Percentiles rank a stretch among this genome's conserved stretches.
Conservation (phyloP, 108 stramenopile species). For the Skeletonema costatum region DNA sequence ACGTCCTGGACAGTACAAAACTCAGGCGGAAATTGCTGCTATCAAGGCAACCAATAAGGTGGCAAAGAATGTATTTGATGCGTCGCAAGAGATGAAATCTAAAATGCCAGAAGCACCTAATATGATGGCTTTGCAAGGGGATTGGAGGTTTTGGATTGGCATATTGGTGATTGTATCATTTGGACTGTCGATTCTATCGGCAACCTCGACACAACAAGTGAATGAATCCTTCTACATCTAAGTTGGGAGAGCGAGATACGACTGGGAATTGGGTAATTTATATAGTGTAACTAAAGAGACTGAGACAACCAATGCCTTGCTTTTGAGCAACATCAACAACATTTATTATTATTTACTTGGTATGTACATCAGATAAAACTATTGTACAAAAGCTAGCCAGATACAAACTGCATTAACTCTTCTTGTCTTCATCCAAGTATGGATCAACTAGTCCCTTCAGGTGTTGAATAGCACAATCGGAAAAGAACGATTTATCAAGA, state of each 20-base stretch:
- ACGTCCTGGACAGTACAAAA: constrained; percentile 33
- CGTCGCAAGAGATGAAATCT: constrained; percentile 34
- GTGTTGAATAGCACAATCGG: constrained; percentile 85
- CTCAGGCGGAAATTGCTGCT: constrained; percentile 31
- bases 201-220: constrained; percentile 5
- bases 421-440: constrained; percentile 52
- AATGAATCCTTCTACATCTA: constrained; percentile 48
- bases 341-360: not conserved
- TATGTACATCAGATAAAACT: constrained; percentile 1
- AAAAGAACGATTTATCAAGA: constrained; percentile 75
- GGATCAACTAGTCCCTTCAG: constrained; percentile 84
- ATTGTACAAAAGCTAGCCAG: not conserved
- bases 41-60: constrained; percentile 39
- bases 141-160: constrained; percentile 52
- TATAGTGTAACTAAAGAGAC: not conserved
- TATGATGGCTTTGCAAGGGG: constrained; percentile 37
- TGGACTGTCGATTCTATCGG: constrained; percentile 37
- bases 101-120: constrained; percentile 18
- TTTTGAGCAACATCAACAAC: not conserved
- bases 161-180: constrained; percentile 35
- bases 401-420: not conserved
- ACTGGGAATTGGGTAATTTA: not conserved
- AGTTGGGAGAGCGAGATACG: not conserved
- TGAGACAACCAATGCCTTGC: not conserved
- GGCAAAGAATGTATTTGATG: constrained; percentile 47